Base-by-base conservation (phyloP, 768 basidiomycete genomes). In the Gloeopeniophorella convolvens region DNA sequence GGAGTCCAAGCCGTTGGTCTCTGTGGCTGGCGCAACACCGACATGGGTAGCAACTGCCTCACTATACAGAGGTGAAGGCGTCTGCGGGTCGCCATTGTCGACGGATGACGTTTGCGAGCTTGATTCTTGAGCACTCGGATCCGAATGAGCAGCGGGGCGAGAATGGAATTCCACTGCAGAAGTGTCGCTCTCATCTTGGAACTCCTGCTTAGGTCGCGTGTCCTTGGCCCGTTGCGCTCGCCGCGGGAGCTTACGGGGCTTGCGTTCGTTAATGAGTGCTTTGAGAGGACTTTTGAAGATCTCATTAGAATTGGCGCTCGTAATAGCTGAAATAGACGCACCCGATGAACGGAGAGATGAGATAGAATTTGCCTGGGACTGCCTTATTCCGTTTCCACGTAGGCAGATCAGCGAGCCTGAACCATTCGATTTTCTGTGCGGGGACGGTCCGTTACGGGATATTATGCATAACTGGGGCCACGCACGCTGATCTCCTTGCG, bases 401-500 rank as follows among this genome's bases (percentile, higher is more conserved):
- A 1, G 95, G 96, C 8, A 99, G 72, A 64, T 97, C 92, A 16
- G 76, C 73, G 43, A 98, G 70, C 52, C 73, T 80, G 68, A 96
- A 96, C 96, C 96, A 99, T 63, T 93, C 85, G 59, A 98, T 98
- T 73, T 89, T 90, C 94, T 97, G 63, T 31, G 36, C 32, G 51
- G 55, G 42, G 60, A 57, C 63, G 46, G 20, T 27, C 50, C 45
- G 54, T 32, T 60, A 56, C 7, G 51, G 42, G 30, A 23, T 39
- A 31, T 41, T 18, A 30, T 26, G 42, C 35, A 44, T 40, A 40
- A 50, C 32, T 9, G 8, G 28, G 20, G 20, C 56, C 45, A 65
- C 82, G 62, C 74, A 96, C 94, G 63, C 93, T 95, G 60, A 99
- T 99, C 73, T 99, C 96, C 69, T 97, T 99, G 49, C 95, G 75